Evolutionary conservation across 2,329 filamentous ascomycete species (phyloP).

Genomic region (Aureobasidium sp.): DNA sequence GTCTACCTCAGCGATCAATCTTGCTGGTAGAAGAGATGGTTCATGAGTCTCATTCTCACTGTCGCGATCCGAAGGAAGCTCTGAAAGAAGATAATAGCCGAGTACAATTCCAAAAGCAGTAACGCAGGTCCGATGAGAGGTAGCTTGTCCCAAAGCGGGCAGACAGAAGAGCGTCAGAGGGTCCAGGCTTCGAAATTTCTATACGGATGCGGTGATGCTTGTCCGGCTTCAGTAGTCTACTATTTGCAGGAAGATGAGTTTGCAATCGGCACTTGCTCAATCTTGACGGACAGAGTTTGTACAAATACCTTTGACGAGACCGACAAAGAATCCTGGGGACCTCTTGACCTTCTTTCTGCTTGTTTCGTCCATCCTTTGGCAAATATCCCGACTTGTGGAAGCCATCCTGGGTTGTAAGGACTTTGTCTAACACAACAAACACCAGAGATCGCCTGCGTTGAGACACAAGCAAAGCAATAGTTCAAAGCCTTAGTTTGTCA

Average conservation of each 20-base stretch:
- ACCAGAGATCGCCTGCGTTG: constrained; percentile 4
- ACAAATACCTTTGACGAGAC: constrained; percentile 14
- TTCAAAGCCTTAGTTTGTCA: background rate
- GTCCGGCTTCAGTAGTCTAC: constrained; percentile 16
- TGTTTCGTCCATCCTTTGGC: constrained; percentile 7
- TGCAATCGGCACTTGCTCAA: constrained; percentile 13
- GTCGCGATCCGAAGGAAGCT: background rate
- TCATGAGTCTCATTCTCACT: background rate
- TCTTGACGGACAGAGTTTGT: background rate
- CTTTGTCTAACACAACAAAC: constrained; percentile 13
- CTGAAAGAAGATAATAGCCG: background rate
- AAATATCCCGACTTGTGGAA: background rate
- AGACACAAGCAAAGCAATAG: constrained; percentile 12
- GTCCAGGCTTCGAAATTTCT: constrained; percentile 3
- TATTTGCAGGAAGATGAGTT: constrained; percentile 11
- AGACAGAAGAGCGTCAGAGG: background rate
- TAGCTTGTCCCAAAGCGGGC: constrained; percentile 5
- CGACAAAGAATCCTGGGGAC: constrained; percentile 15
- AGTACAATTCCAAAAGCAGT: background rate
- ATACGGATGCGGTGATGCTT: constrained; percentile 15
- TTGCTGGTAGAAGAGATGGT: background rate
- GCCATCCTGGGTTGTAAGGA: constrained; percentile 4
- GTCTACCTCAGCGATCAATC: background rate
- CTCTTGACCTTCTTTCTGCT: background rate
- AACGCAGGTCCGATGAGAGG: background rate